Base-by-base conservation (phyloP, 768 basidiomycete genomes). In the Tremella fuciformis region DNA sequence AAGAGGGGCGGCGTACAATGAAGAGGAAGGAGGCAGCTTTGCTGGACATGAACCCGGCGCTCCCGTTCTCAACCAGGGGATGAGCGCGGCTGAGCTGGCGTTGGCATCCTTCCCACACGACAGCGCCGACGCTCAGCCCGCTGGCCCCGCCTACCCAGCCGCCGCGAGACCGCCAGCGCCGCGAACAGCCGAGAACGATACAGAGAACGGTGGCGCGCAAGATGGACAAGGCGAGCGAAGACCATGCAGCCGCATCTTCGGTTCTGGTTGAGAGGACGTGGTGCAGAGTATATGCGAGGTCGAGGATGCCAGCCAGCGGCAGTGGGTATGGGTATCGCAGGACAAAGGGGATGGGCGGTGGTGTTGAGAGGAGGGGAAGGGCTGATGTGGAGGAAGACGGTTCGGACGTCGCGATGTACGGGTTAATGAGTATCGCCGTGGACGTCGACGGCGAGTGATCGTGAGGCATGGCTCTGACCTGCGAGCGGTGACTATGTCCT, bases 51-150 rank as follows among this genome's bases (percentile, higher is more conserved):
- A 15, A 34, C 53, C 40, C 49, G 8, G 39, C 24, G n/a, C 49
- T 18, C 9, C 13, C 29, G 13, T 15, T 29, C 16, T 21, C 51
- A 13, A 13, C 50, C 6, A n/a, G n/a, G 16, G 42, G 16, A 48
- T 44, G 21, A 22, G 41, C 47, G 19, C 51, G 18, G 34, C 25
- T 44, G 41, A 69, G 16, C 18, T 58, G 24, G n/a, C 46, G 53
- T 21, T 40, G 47, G 51, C 68, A 73, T 40, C 58, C 51, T 38
- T 60, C 55, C 71, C 71, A 73, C 8, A 73, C 66, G 3, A 41
- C 58, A 18, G 46, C 53, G 2, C 59, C 55, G 8, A 73, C 21
- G 2, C 54, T 60, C 2, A 65, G 21, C 9, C 66, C 71, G 26
- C 51, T 41, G 0, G 53, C 26, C 2, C 52, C 56, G 2, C 57